Conservation (phyloP, 768 basidiomycete genomes). For the Russula emetica region DNA sequence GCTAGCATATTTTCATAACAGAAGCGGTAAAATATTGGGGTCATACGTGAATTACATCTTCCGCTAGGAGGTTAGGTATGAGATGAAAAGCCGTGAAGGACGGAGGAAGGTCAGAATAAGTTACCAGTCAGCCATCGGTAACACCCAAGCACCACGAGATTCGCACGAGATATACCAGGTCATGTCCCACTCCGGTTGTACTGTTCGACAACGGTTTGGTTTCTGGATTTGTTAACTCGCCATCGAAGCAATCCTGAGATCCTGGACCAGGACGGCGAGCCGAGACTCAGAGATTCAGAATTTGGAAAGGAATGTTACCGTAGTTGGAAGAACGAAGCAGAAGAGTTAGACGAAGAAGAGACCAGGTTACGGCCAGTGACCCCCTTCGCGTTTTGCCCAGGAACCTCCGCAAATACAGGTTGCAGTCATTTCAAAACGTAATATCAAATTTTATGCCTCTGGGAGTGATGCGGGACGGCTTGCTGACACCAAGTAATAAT, state of each 20-base stretch:
- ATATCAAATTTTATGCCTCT: not conserved
- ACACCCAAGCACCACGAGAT: not conserved
- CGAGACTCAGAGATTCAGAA: not conserved
- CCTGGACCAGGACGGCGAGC: not conserved
- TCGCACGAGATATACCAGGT: not conserved
- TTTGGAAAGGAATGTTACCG: not conserved
- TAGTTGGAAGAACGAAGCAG: not conserved
- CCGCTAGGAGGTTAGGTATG: not conserved
- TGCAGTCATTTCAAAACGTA: too few species aligned
- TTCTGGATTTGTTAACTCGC: not conserved
- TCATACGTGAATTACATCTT: not conserved
- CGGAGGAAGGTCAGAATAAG: not conserved
- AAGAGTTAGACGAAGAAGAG: not conserved
- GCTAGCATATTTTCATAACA: not conserved
- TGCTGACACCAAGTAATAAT: not conserved
- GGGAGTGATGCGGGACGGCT: not conserved
- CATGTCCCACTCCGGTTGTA: too few species aligned
- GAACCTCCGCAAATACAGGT: not conserved
- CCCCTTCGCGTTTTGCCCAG: not conserved
- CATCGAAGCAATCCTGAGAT: not conserved
- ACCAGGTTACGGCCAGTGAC: not conserved
- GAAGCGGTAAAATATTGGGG: not conserved
- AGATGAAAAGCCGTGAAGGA: not conserved
- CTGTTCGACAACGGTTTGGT: not conserved
- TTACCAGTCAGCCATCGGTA: not conserved